Evolutionary conservation across 768 basidiomycete species (phyloP), one percentile per base, ranked within the genome.

Genomic region (Boletus rubescentipes): DNA sequence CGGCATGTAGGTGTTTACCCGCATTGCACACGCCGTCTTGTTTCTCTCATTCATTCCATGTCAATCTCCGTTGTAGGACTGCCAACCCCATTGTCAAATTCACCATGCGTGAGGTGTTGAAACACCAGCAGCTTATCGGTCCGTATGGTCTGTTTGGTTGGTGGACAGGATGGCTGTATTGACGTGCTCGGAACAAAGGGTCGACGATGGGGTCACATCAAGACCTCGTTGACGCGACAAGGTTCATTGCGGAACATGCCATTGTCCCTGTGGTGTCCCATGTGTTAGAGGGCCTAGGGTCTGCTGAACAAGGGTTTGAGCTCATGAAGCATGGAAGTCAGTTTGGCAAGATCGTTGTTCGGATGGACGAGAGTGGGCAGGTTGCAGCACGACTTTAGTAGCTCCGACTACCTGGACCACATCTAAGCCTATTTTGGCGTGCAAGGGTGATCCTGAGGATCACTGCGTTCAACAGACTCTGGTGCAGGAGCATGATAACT

Each of bases 141-240:
- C 39, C 39, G 77, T 67, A 15, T 18, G 29, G 10, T 37, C 20
- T 39, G 15, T 50, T 44, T 23, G 21, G n/a, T 52, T 43, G 35
- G 21, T 48, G 36, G 46, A 50, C 43, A 45, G 11, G 32, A 52
- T 52, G 39, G 40, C 10, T 30, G n/a, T 47, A 23, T 29, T 67
- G 49, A 67, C 39, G 52, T 58, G 51, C 50, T 5, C 54, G 47
- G 53, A 55, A 55, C 38, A 46, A 53, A 91, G 91, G 90, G 34
- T 89, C 89, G 2, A 91, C 86, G 26, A 91, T 93, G 90, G 91
- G 90, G 16, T 91, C 90, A 9, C 81, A 78, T 60, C 76, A 81
- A 50, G 91, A 93, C 70, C 76, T 93, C 53, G 67, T 78, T 48
- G 82, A 84, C 31, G 90, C 89, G 20, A 90, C 89, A 1, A 67